These are phyloP conservation scores for Apiospora hydei DNA, from an alignment of 2,329 filamentous ascomycete species.

Conservation along the genomic window DNA sequence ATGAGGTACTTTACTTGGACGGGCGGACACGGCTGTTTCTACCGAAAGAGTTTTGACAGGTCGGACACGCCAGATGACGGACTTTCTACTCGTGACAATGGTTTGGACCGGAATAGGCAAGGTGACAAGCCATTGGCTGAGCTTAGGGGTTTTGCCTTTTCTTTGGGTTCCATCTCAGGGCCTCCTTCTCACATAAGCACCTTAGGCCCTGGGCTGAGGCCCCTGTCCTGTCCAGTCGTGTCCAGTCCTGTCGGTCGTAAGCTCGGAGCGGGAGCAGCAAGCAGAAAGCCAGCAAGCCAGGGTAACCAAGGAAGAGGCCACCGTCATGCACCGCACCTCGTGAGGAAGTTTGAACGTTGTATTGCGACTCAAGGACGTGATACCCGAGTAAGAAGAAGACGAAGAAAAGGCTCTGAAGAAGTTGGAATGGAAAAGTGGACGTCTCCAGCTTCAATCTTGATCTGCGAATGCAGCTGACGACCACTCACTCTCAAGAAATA, in stretches of 20 bases:
- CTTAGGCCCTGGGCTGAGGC: no score
- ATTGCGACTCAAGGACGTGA: neutral
- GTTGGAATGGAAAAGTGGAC: conserved; percentile 7
- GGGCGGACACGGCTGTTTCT: neutral
- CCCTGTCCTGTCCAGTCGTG: neutral
- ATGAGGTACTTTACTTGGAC: neutral
- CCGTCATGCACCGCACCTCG: conserved; percentile 1
- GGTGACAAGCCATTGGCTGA: neutral
- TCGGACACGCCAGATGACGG: conserved; percentile 10
- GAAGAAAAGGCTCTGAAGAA: neutral
- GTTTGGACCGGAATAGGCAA: neutral
- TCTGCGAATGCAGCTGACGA: conserved; percentile 2
- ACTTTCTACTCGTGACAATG: conserved; percentile 14
- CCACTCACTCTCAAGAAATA: conserved; percentile 8
- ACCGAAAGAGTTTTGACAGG: neutral
- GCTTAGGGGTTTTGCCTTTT: neutral
- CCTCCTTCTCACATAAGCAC: neutral
- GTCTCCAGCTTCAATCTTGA: conserved; percentile 17
- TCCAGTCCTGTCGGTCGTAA: neutral
- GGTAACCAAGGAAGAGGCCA: neutral
- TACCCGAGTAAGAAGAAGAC: neutral
- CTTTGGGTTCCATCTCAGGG: neutral
- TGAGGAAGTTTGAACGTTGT: neutral
- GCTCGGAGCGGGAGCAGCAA: neutral
- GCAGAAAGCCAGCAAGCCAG: neutral